Evolutionary conservation across 768 basidiomycete species (phyloP), one percentile per base, ranked within the genome.

Genomic region (Boletus reticulatus): DNA sequence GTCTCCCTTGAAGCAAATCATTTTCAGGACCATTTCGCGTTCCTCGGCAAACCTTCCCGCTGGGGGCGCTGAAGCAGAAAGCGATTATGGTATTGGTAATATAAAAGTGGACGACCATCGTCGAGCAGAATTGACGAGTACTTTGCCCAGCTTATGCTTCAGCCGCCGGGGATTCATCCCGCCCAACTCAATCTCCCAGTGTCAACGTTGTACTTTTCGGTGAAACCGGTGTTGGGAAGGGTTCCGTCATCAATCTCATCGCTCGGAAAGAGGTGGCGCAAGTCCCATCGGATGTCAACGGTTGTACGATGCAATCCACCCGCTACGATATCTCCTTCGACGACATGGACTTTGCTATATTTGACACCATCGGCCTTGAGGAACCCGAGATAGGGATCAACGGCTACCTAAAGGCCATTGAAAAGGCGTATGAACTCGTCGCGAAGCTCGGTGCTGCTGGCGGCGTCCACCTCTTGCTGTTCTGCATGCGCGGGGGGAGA

Each of bases 151-250:
- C 17, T 19, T 11, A 42, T n/a, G 27, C 41, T 42, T 31, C 22
- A 11, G 27, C 55, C 22, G 5, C 14, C 8, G 47, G 9, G 19
- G 34, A 43, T 53, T 14, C 52, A 41, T 6, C 57, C 1, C 14
- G 6, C 9, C 16, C 43, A 34, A 17, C 49, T 31, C 57, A 29
- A 9, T 34, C 50, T 16, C 19, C 1, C 19, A 55, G 60, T 27
- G 32, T 60, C 48, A 79, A 78, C 36, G 62, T 78, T 39, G 61
- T 79, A 4, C 53, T 80, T 19, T 77, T 78, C 42, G 78, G 78
- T 6, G 75, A 76, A 55, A 66, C 73, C 1, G 75, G 78, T n/a
- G 56, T 68, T n/a, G 69, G 69, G 7, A 72, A 71, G 48, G 67
- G 69, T 44, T 63, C 67, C 1, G 64, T 70, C 27, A 62, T 70